Evolutionary conservation across 495 filamentous ascomycete genomes (phyloP), one percentile per base, ranked within the genome.

Genomic region (Penicilliopsis zonata): DNA sequence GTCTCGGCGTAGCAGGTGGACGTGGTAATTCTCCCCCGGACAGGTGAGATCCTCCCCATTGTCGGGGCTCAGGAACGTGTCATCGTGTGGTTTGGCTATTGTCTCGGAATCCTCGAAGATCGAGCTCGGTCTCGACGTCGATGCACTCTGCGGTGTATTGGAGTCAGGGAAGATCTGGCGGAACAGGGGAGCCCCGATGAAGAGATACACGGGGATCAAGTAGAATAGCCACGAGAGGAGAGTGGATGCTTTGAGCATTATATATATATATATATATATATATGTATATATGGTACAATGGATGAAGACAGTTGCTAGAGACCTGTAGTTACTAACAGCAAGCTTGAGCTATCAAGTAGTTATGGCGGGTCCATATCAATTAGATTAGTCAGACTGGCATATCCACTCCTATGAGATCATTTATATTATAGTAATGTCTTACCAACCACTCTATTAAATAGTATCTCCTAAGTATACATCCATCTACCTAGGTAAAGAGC

Each of bases 1-100:
- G 9, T 68, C 53, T 10, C 53, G 50, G 6, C 57, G 64, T 8
- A 77, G 51, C 2, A 75, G 46, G 30, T 63, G 60, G 18, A 56
- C 44, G 9, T 36, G 38, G 42, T 64, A 66, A 0, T 38, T 43
- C 2, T 53, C 45, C 7, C 35, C 35, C 18, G 52, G 43, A 20
- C 61, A 65, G 18, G 37, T 37, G 6, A 36, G 24, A 1, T 45
- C 44, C 3, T 43, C 43, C 5, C 39, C 46, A 41, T 58, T 52
- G 10, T 58, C 49, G 4, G 43, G 47, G 28, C 52, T 51, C 10
- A 54, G 43, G 25, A 49, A 45, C 31, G 38, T 49, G 20, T 59
- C 55, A 30, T 65, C 55, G 15, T 43, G 42, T 15, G 57, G 43
- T 28, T 52, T 50, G 3, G 35, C 39, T 7, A 43, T 33, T 10